Conservation (phyloP, 345 rosid species). For the Rhodomyrtus tomentosa region DNA sequence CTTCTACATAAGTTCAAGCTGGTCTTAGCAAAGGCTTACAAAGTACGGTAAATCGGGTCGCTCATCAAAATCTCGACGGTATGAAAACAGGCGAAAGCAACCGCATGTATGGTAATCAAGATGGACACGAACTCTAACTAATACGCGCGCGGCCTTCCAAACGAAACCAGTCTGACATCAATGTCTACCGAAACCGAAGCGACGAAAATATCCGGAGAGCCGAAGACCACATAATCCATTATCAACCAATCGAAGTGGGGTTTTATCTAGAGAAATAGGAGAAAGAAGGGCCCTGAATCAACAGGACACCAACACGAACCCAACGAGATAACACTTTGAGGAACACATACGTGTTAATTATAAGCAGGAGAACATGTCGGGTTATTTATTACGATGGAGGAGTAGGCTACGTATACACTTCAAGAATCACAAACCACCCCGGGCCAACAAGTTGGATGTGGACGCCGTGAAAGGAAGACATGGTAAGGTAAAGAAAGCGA, state of each 20-base stretch:
- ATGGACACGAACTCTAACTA: background rate
- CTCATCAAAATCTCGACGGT: background rate
- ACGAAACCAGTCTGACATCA: background rate
- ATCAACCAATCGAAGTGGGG: background rate
- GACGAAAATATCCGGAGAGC: background rate
- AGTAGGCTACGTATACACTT: conserved; percentile 27
- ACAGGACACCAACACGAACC: background rate
- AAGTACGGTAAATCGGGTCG: background rate
- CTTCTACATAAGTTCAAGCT: too few relatives aligned
- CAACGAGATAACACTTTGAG: background rate
- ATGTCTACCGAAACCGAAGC: background rate
- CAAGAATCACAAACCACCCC: conserved; percentile 12
- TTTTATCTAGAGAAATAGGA: background rate
- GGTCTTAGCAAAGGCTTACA: background rate
- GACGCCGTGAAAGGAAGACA: background rate
- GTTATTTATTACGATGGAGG: conserved; percentile 16
- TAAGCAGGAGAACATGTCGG: background rate
- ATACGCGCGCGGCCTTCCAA: background rate
- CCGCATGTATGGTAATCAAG: background rate
- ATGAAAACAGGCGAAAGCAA: background rate
- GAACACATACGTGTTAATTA: background rate
- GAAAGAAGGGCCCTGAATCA: background rate
- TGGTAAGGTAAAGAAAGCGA: background rate
- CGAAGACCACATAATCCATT: background rate
- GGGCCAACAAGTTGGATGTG: background rate